Evolutionary conservation across 169 alveolate species (phyloP), one percentile per base, ranked within the genome.

Genomic region (Eimeria acervulina): DNA sequence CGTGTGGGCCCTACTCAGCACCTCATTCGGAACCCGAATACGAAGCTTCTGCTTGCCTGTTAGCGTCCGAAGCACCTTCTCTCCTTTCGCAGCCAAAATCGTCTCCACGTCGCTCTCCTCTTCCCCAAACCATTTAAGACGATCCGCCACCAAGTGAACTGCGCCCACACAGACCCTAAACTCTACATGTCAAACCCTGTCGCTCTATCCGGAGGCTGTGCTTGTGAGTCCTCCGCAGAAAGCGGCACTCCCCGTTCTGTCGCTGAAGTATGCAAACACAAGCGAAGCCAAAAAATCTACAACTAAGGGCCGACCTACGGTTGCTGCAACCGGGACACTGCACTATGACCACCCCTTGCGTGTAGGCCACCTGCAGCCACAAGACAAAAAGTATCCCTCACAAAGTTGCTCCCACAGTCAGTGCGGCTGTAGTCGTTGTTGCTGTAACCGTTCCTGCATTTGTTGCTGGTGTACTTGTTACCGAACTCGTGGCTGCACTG

Each of bases 111-210:
- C 92, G 40, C 78, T 52, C 38, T 84, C 92, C 76, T 52, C 78
- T 17, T 84, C 92, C 26, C 78, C 76, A 19, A 84, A 84, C 92
- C 92, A 84, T 33, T 51, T 55, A 59, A 84, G 36, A 55, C 76
- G 92, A 40, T 84, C 92, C 44, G 92, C 92, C 76, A 84, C 92
- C 98, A 40, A 96, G 96, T 90, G 98, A 99, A 17, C 90, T 80
- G 90, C 63, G 47, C 70, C 70, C 70, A 80, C 68, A 80, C 51
- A 28, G 17, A 66, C 40, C 38, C 21, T 0, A 5, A 5, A 28
- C 42, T 21, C 17, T 66, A 66, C 17, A 31, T 26, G 19, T 7
- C 72, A 61, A 61, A 61, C 28, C 72, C 72, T 61, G 1, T 15
- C n/a, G n/a, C 63, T 52, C 72, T 23, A 61, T 26, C 72, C 72